These are phyloP conservation scores for Cantharellus anzutake DNA, from an alignment of 768 basidiomycete genomes.

Conservation along the genomic window DNA sequence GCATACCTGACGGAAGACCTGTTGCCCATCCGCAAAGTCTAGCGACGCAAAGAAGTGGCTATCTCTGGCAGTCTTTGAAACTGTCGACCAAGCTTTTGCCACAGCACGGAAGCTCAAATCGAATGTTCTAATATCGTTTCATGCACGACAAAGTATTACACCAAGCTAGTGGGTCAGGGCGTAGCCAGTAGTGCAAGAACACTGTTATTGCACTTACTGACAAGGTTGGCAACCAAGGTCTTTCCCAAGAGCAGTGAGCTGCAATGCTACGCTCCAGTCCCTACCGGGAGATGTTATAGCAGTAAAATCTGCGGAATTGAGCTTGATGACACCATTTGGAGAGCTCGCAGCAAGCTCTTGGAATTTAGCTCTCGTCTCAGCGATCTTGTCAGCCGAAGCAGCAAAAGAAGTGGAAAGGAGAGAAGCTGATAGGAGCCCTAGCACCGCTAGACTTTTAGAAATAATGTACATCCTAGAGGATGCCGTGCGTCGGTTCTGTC, in stretches of 20 bases:
- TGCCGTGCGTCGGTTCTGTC: no score
- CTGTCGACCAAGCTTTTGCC: slow-evolving; percentile 62
- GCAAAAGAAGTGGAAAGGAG: background rate
- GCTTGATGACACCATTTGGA: slow-evolving; percentile 55
- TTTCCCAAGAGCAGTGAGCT: slow-evolving; percentile 72
- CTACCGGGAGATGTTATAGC: slow-evolving; percentile 55
- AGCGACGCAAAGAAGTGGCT: slow-evolving; percentile 83
- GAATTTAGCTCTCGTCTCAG: slow-evolving; percentile 32
- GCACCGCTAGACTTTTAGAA: no score
- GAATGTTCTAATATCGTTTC: slow-evolving; percentile 42
- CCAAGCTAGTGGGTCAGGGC: background rate
- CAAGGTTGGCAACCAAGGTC: slow-evolving; percentile 81
- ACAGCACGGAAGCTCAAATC: slow-evolving; percentile 67
- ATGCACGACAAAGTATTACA: background rate
- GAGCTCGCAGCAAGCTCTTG: slow-evolving; percentile 45
- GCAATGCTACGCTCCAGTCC: slow-evolving; percentile 73
- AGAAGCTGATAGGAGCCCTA: no score
- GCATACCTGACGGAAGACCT: slow-evolving; percentile 62
- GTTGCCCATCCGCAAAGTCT: slow-evolving; percentile 65
- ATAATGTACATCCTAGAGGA: no score
- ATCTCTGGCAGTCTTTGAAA: slow-evolving; percentile 40
- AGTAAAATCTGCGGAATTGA: slow-evolving; percentile 59
- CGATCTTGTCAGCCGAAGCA: slow-evolving; percentile 4
- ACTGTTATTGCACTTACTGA: slow-evolving; percentile 36
- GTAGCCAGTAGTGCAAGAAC: background rate